Evolutionary conservation across 306 rosid species (phyloP), one percentile per base, ranked within the genome.

Genomic region (Mimosa bimucronata): DNA sequence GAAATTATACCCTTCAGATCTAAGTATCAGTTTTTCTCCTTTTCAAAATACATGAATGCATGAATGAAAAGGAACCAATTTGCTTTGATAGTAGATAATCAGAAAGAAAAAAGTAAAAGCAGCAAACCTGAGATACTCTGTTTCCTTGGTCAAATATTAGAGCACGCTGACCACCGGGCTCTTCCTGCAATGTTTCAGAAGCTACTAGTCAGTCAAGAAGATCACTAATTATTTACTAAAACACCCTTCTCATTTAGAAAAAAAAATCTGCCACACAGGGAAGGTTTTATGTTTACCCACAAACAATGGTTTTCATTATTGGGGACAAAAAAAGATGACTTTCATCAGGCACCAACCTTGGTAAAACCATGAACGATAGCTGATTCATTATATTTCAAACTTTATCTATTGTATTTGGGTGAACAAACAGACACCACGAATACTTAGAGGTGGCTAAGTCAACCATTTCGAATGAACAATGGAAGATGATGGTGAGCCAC

Each of bases 91-190:
- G 30, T 70, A 55, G 45, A 74, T 25, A 64, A 79, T 55, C 29
- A 21, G 1, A 55, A 55, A n/a, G 25, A 8, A 55, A n/a, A 29
- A 29, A 64, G 5, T 21, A 69, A 19, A 75, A 76, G 68, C 69
- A 13, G 70, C 84, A 80, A 46, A 91, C 98, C 91, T 93, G 98
- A 83, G 98, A 90, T 85, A 95, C 91, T 83, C 98, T 88, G 84
- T 92, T 93, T 89, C 98, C 98, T 78, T 92, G 98, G 66, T 95
- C 98, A 69, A 92, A 95, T 83, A 95, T 83, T 86, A 92, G 93
- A 29, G 98, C 98, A 7, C 98, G 98, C 79, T 95, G 98, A 61
- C 98, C 98, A 15, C 98, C 98, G 0, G 98, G 98, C 81, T 95
- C 98, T 81, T 95, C 98, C 98, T 95, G 92, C 72, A 80, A 84